Evolutionary conservation across 2,329 filamentous ascomycete species (phyloP).

Genomic region (Pseudocercospora pini-densiflorae): DNA sequence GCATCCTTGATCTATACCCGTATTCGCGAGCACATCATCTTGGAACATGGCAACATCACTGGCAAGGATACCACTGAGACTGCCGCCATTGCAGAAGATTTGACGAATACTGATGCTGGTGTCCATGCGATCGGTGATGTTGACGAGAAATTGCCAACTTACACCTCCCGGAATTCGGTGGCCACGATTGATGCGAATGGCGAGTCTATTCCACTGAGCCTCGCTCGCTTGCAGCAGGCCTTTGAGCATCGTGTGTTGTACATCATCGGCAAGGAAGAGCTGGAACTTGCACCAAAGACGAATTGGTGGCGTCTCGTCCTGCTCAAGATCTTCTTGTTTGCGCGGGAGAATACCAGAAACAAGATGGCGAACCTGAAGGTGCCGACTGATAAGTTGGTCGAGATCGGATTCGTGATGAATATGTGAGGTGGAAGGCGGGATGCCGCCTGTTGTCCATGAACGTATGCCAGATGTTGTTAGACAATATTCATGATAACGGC

Average conservation of each 20-base stretch:
- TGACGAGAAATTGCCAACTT: conserved; percentile 9
- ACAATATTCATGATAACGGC: neutral
- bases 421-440: conserved; percentile 46
- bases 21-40: conserved; percentile 44
- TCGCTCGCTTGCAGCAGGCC: conserved; percentile 45
- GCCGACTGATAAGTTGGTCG: conserved; percentile 64
- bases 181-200: conserved; percentile 7
- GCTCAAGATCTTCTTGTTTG: conserved; percentile 64
- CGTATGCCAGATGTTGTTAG: neutral
- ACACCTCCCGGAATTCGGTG: neutral
- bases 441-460: neutral
- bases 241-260: conserved; percentile 56
- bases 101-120: neutral
- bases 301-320: conserved; percentile 52
- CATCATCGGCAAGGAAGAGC: conserved; percentile 65
- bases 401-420: conserved; percentile 72
- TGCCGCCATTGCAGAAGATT: neutral
- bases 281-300: conserved; percentile 53
- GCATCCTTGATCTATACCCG: conserved; percentile 64
- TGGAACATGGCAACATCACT: neutral
- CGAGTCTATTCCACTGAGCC: conserved; percentile 15
- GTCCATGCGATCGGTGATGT: neutral
- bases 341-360: conserved; percentile 67
- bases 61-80: neutral
- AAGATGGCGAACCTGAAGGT: conserved; percentile 68